Evolutionary conservation across 805 yeast genomes (phyloP), one percentile per base, ranked within the genome.

Genomic region (Metschnikowia shivogae): DNA sequence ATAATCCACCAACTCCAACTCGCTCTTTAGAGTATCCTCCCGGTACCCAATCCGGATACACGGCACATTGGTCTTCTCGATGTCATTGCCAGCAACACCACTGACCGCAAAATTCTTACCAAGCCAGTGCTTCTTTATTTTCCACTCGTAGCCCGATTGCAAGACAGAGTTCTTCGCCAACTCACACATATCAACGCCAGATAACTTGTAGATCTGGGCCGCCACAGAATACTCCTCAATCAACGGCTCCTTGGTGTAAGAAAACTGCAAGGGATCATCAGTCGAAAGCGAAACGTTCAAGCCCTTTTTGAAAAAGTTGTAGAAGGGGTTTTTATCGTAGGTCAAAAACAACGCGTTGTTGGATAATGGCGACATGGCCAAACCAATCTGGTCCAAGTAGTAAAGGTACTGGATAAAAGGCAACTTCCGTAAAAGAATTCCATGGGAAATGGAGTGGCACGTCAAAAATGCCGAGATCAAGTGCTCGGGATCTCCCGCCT

Each of bases 401-500:
- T 82, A 93, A 52, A 93, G 69, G 63, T 93, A 93, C 66, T 93
- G 99, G 52, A 95, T 83, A 64, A 87, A 89, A 39, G 99, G 99
- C 44, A 95, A 78, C 64, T 93, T 93, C 67, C 99, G 81, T 60
- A 93, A 73, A 49, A 92, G 65, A 44, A 93, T 95, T 46, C 99
- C 99, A 63, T 93, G 99, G 10, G 95, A 87, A 48, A 93, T 93
- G 42, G 95, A 88, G 59, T 92, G 95, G 1, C 97, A 82, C 1
- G 93, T 80, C 58, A 93, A 67, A 58, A 86, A 93, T 1, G 99
- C 90, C 41, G 90, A 78, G 36, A 90, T 87, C 60, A 95, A 74
- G 70, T 93, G 99, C 60, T 93, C 98, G 1, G 98, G 97, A 61
- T 93, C 99, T 48, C 99, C 99, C n/a, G 99, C 99, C 67, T 93